Conservation (phyloP, 306 rosid species). For the Luffa acutangula region DNA sequence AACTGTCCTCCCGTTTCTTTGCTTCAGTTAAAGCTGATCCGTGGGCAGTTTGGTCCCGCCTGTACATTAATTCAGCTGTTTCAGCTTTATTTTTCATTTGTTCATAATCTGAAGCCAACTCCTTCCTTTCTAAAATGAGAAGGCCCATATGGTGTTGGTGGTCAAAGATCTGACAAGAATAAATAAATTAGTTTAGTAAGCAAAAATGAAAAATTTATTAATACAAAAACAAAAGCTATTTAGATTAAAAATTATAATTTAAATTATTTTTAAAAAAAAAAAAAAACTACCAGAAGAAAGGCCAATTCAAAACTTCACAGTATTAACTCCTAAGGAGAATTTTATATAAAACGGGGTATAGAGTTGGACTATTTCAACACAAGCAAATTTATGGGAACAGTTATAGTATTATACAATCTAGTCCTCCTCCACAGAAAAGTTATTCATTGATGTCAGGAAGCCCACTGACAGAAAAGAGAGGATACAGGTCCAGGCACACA, state of each 20-base stretch:
- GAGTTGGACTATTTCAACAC: not conserved
- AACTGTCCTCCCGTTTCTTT: slow-evolving; percentile 66
- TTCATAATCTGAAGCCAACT: slow-evolving; percentile 50
- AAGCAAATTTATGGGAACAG: not conserved
- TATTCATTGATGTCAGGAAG: not conserved
- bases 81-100: slow-evolving; percentile 48
- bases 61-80: slow-evolving; percentile 44
- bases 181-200: slow-evolving; percentile 10
- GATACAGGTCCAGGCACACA: not conserved
- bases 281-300: not conserved
- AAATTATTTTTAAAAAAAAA: not conserved
- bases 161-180: slow-evolving; percentile 48
- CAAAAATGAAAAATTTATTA: not conserved
- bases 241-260: not conserved
- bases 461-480: not conserved
- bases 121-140: slow-evolving; percentile 76
- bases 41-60: slow-evolving; percentile 52
- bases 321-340: not conserved
- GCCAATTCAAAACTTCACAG: not conserved
- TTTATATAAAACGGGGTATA: not conserved
- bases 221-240: not conserved
- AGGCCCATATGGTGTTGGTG: slow-evolving; percentile 98
- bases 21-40: slow-evolving; percentile 57
- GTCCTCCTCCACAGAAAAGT: not conserved
- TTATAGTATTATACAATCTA: not conserved